Evolutionary conservation across 352 stramenopile species (phyloP).

Genomic region (Phytophthora kernoviae): DNA sequence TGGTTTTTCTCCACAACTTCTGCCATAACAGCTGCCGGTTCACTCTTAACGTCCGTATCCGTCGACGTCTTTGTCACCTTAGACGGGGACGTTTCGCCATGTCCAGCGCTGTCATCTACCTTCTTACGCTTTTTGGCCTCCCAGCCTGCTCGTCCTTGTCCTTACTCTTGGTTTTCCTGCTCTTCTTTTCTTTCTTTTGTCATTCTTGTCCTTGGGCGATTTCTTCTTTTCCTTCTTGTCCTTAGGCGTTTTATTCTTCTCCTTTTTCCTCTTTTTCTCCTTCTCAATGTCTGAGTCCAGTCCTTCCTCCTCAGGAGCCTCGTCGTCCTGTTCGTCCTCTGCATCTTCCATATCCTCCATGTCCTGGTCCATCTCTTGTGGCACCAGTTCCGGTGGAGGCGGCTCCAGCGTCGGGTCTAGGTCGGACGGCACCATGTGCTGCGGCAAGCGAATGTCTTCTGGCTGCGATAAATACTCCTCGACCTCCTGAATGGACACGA

Average conservation of each 20-base stretch:
- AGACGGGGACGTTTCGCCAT: constrained; percentile 15
- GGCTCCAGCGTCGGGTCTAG: constrained; percentile 76
- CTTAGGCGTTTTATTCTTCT: constrained; percentile 51
- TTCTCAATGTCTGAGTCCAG: constrained; percentile 12
- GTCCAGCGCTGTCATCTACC: constrained; percentile 26
- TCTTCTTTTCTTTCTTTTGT: constrained; percentile 47
- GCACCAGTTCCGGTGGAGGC: constrained; percentile 43
- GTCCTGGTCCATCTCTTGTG: constrained; percentile 29
- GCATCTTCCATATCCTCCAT: constrained; percentile 33
- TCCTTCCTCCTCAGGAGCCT: constrained; percentile 22
- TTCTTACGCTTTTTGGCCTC: constrained; percentile 50
- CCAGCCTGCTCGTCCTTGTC: constrained; percentile 15
- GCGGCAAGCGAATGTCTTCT: constrained; percentile 74
- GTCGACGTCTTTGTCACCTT: constrained; percentile 57
- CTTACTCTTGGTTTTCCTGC: constrained; percentile 42
- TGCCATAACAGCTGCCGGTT: constrained; percentile 5
- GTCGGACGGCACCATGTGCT: constrained; percentile 83
- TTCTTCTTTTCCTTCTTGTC: constrained; percentile 41
- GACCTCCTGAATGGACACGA: constrained; percentile 61
- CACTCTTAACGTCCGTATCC: constrained; percentile 44
- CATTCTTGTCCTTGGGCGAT: constrained; percentile 21
- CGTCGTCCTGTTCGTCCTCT: constrained; percentile 35
- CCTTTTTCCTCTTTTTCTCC: constrained; percentile 22
- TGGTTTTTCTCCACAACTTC: constrained; percentile 26
- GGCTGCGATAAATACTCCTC: constrained; percentile 82